Evolutionary conservation across 2,329 filamentous ascomycete genomes (phyloP).

Genomic region (Graphiopsis chlorocephala): DNA sequence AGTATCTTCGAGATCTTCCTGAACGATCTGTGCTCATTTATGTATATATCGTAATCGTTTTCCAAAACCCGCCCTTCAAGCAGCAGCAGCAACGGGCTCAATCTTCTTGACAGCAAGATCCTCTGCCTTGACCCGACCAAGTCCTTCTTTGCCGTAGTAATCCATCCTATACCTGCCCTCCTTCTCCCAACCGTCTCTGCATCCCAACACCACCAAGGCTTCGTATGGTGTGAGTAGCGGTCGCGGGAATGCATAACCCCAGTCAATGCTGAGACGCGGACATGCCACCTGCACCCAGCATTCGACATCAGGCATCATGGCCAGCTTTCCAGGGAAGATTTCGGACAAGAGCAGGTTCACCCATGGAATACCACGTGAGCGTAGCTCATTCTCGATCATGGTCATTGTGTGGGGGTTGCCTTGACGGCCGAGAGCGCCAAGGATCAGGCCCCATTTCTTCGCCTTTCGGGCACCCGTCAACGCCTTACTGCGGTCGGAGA

Average conservation of each 20-base stretch:
- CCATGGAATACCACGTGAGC: constrained; percentile 69
- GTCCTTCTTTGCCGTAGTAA: constrained; percentile 88
- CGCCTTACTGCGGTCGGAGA: constrained; percentile 72
- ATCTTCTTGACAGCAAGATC: constrained; percentile 20
- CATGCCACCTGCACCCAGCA: constrained; percentile 99
- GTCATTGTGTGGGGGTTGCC: constrained; percentile 91
- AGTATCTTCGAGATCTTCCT: background rate
- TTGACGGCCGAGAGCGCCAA: constrained; percentile 88
- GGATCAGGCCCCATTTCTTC: constrained; percentile 89
- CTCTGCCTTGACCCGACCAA: constrained; percentile 68
- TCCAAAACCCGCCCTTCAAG: background rate
- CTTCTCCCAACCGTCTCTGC: constrained; percentile 64
- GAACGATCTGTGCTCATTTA: background rate
- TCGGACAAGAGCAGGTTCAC: constrained; percentile 87
- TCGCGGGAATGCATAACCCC: constrained; percentile 92
- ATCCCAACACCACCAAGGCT: constrained; percentile 83
- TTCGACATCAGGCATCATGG: constrained; percentile 88
- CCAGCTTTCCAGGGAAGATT: constrained; percentile 94
- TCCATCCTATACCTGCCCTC: constrained; percentile 79
- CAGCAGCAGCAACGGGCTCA: constrained; percentile 6
- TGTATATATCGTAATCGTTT: background rate
- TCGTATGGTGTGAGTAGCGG: constrained; percentile 93
- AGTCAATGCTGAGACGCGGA: constrained; percentile 94
- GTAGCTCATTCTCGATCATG: constrained; percentile 76
- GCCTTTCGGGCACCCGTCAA: constrained; percentile 73